Evolutionary conservation across 108 stramenopile species (phyloP), one percentile per base, ranked within the genome.

Genomic region (Skeletonema tropicum): DNA sequence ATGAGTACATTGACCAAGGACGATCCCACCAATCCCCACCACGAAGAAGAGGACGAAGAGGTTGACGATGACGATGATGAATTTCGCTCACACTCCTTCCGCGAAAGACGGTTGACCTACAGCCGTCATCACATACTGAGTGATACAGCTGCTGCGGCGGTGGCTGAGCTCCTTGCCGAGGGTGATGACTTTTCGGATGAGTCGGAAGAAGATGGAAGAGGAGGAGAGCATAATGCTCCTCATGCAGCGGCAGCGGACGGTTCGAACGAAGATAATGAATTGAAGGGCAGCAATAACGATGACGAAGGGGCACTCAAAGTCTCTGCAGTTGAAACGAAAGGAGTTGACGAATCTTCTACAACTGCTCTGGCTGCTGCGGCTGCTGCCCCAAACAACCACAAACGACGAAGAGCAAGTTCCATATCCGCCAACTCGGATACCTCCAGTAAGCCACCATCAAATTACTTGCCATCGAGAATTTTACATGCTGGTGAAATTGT

Each of bases 61-160:
- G 52, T 76, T 52, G 55, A 68, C 29, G 74, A 41, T 2, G 60
- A 48, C 8, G 48, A 64, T 26, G 85, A 85, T 15, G 84, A 82
- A 30, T 45, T 45, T n/a, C 15, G 15, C 0, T 15, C 83, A 33
- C 82, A 83, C 25, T 85, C 90, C 36, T 95, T 95, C 81, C 89
- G 94, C 17, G 80, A 92, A 63, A 80, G 94, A 46, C 89, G 91
- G 10, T 58, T 95, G 30, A 90, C 91, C 32, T 80, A 87, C 48
- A 87, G 88, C 32, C 73, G 76, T 62, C 84, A 86, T 61, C 79
- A 73, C 31, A 33, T 73, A 1, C 30, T 42, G 14, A 67, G 38
- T 25, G 62, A 46, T 26, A 30, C 68, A 33, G 71, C 73, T 13
- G 41, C 69, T 5, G 78, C 79, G 31, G 74, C 74, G 1, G 49